Base-by-base conservation (phyloP, 345 rosid species). In the Lepidium aucheri region DNA sequence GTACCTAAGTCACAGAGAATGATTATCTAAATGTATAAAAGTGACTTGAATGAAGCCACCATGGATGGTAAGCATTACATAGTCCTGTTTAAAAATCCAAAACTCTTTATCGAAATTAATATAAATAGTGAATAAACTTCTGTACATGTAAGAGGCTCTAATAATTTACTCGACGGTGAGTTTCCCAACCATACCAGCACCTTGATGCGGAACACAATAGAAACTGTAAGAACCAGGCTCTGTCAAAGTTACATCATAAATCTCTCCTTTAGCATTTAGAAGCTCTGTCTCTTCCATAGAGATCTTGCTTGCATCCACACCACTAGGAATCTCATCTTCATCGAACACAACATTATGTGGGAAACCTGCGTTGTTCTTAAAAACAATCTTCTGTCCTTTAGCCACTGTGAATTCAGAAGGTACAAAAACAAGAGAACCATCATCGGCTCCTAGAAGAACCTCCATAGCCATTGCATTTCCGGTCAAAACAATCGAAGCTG, bases 111-210 rank as follows among this genome's bases (percentile, higher is more conserved):
- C 22, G 22, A 20, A 20, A 20, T 20, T 20, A 20, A 20, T 1
- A 20, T 20, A 2, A 2, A 20, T 20, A 20, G 22, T 20, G 22
- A 20, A 20, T 20, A 20, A 20, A 1, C 22, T 4, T 24, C 26
- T 24, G 3, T 24, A 24, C 3, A 4, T 1, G 26, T 24, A 24
- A 24, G 26, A 24, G 4, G 26, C 26, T 24, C 3, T 24, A 4
- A 24, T 24, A 2, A 24, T 24, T 24, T 71, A 92, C 26, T 87
- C 83, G 53, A 92, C 93, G 57, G 93, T 89, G 7, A 89, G 80
- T 75, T 89, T 84, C 9, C 95, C 98, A 1, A 67, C 81, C 98
- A 92, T 92, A 68, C 98, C 96, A 67, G 95, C 96, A 40, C 96
- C 96, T 80, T 84, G 96, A 77, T 92, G 98, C 9, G 98, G 96